Conservation (phyloP, 176 grass and related monocot genomes). For the Pontederia paniculata region DNA sequence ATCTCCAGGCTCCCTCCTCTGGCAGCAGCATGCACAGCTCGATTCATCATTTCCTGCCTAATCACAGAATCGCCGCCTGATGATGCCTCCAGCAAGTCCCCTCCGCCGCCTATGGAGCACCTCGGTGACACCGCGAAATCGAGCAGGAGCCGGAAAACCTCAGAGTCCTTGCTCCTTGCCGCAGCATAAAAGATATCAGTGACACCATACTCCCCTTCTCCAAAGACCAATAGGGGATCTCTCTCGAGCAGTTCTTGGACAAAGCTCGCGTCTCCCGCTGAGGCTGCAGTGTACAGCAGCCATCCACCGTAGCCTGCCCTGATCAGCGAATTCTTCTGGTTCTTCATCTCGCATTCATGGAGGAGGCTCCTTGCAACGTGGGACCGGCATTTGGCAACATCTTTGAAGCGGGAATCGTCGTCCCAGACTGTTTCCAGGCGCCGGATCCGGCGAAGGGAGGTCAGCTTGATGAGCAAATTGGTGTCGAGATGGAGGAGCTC, state of each 20-base stretch:
- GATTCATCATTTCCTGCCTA: conserved; percentile 64
- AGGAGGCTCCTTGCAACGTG: conserved; percentile 44
- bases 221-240: conserved; percentile 71
- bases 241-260: conserved; percentile 59
- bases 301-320: conserved; percentile 85
- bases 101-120: conserved; percentile 29
- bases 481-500: conserved; percentile 78
- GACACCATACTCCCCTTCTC: conserved; percentile 93
- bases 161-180: conserved; percentile 41
- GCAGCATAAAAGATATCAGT: conserved; percentile 82
- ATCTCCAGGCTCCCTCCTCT: conserved; percentile 74
- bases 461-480: conserved; percentile 98
- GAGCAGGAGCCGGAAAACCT: conserved; percentile 55
- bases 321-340: conserved; percentile 58
- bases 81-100: neutral
- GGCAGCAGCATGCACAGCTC: conserved; percentile 61
- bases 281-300: conserved; percentile 78
- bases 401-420: conserved; percentile 48
- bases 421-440: conserved; percentile 89
- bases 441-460: conserved; percentile 78
- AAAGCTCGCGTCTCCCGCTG: conserved; percentile 60
- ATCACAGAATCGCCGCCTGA: conserved; percentile 24
- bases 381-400: conserved; percentile 44
- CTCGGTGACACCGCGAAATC: conserved; percentile 55
- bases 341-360: conserved; percentile 60